Evolutionary conservation across 192 early-diverging fungal genomes (phyloP), one percentile per base, ranked within the genome.

Genomic region (Haplosporangium gracile): DNA sequence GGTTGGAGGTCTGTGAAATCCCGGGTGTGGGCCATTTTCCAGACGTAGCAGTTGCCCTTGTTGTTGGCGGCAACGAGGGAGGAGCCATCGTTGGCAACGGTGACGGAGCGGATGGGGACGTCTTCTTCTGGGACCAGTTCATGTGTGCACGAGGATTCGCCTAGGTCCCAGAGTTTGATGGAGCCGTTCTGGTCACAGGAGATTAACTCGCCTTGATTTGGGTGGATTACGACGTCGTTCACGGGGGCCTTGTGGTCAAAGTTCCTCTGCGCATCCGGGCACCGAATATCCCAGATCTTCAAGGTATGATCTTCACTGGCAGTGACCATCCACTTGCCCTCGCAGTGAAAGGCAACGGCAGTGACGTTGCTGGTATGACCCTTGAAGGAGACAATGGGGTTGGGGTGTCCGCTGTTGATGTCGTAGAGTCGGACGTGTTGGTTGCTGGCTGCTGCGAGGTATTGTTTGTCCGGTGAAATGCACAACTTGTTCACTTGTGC

Each of bases 381-480:
- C 53, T 91, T 92, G 90, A 93, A 94, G 1, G 90, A 91, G n/a
- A 89, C 68, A 29, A 93, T 88, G 15, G 96, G 94, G 82, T 95
- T 95, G 34, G 94, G 92, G 77, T 97, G 94, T 76, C 91, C 91
- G 29, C 93, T 93, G 74, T 95, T 95, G 72, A 97, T 96, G 79
- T 97, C 96, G 78, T 96, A 97, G 55, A 97, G 83, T 68, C 95
- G 90, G 40, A 97, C 93, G 85, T 93, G 92, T 74, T 95, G 96
- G 77, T 97, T 96, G 92, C 95, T 96, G 40, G 96, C 95, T 15
- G 97, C 97, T 20, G 94, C 97, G 18, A 97, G 84, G 81, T 93
- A 95, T 26, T 96, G 91, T 77, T 97, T 97, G 84, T 97, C 97
- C 11, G 96, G 96, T 18, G 97, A 97, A 20, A 97, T 97, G 53